Evolutionary conservation across 106 monocot species (phyloP), one percentile per base, ranked within the genome.

Genomic region (Ottelia alismoides): DNA sequence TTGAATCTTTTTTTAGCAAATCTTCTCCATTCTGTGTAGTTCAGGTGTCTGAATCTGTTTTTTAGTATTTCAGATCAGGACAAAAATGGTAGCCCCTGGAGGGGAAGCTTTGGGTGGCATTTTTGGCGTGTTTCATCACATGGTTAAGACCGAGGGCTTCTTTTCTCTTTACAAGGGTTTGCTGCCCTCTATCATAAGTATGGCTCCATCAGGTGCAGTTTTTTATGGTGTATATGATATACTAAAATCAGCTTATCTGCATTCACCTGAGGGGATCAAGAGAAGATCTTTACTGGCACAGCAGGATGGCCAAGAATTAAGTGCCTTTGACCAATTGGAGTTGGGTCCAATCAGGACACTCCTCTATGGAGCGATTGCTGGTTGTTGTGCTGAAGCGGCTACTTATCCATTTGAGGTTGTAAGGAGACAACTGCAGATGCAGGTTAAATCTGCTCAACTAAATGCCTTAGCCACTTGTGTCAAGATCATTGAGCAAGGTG

Each of bases 221-320:
- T 98, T 98, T 62, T 98, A 98, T 61, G 98, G 90, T 51, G 82
- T 98, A 25, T 98, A 98, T 66, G 98, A 98, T 56, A 90, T 90
- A 57, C 62, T 98, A 25, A 98, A 98, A 65, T 59, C 80, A 26
- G 53, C 77, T 30, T n/a, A n/a, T n/a, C n/a, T n/a, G n/a, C 90
- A 82, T 56, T 85, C 85, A 28, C 90, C 98, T 0, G 75, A 84
- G 55, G 90, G 90, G 48, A n/a, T n/a, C n/a, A n/a, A n/a, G n/a
- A n/a, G n/a, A n/a, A n/a, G n/a, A n/a, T n/a, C n/a, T n/a, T n/a
- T n/a, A n/a, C n/a, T n/a, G n/a, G n/a, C n/a, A n/a, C n/a, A n/a
- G n/a, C n/a, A n/a, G n/a, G n/a, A n/a, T n/a, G n/a, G n/a, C n/a
- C n/a, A n/a, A n/a, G n/a, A n/a, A n/a, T n/a, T n/a, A n/a, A 79